Evolutionary conservation across 225 moss, liverwort and hornwort species (phyloP), one percentile per base, ranked within the genome.

Genomic region (Lunularia cruciata): DNA sequence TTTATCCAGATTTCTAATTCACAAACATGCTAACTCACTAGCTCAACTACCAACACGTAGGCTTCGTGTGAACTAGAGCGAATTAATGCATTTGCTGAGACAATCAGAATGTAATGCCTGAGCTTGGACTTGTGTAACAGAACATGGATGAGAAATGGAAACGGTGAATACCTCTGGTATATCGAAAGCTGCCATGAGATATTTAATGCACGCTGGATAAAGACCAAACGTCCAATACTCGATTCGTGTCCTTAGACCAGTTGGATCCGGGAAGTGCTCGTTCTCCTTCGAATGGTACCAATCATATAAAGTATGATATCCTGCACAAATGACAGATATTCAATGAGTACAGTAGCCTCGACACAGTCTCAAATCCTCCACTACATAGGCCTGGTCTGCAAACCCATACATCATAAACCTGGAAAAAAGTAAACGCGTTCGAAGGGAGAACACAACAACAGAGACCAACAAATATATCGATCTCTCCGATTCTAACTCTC

Each of bases 161-260:
- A n/a, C n/a, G 13, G 34, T 0, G 26, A 19, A 14, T 74, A 98
- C 98, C 98, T 98, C 93, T 2, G 98, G 98, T 63, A 98, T 87
- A 86, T 98, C 98, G 82, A 98, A 98, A 36, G 93, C 93, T 71
- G 93, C 93, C 91, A 98, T 98, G 11, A 98, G 88, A 81, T 98
- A 98, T 72, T 93, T 98, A 35, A 98, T 81, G 78, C 98, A 98
- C 31, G 98, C 98, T 42, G 98, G 98, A 62, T 98, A 98, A 77
- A 98, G 89, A 40, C 98, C 98, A 63, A 93, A 74, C 15, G 98
- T 91, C 93, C 84, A 93, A 74, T 79, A 91, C 79, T 98, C 98
- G 11, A 98, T 98, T 31, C 93, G 89, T 57, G 89, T 73, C 79
- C 93, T 88, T 67, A 93, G 75, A 27, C 93, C 98, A 57, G 98